Base-by-base conservation (phyloP, 225 moss, liverwort and hornwort genomes). In the Physcomitrellopsis africana region DNA sequence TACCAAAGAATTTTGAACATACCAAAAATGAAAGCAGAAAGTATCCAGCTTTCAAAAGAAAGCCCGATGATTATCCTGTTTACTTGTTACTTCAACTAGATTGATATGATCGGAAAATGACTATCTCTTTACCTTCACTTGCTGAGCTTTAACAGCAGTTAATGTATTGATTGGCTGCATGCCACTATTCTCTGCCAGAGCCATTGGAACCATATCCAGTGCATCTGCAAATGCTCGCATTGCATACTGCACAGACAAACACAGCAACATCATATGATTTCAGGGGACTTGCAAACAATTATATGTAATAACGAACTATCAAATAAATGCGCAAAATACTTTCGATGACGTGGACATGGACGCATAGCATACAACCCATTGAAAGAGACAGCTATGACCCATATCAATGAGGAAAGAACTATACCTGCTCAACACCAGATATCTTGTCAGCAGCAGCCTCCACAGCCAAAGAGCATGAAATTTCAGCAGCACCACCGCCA, bases 141-240 rank as follows among this genome's bases (percentile, higher is more conserved):
- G 97, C 79, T 97, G 94, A 17, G 97, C 90, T 83, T 93, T 97
- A 3, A 97, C 97, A 45, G 83, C 89, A 70, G 97, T 94, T 66
- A 97, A 74, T 47, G 94, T 94, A 63, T 94, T 89, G 63, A 97
- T 94, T 57, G 97, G 97, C 85, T 94, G 97, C 82, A 97, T 74
- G 44, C 97, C 97, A 88, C 97, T 94, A 64, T 97, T 97, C 81
- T 94, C 97, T 63, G 97, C 94, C 66, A 97, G 81, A 63, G 97
- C 97, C 94, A 94, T 94, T 17, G 97, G 97, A 11, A 97, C 92
- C 73, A 94, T 92, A 69, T 97, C 93, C 37, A 97, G 75, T 18
- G 97, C 97, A 78, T 97, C 97, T 24, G 97, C 97, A 79, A 97
- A 97, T 9, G 94, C 97, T 56, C 94, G 83, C 94, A 97, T 97